Evolutionary conservation across 2,329 filamentous ascomycete species (phyloP).

Genomic region (Colletotrichum limetticola): DNA sequence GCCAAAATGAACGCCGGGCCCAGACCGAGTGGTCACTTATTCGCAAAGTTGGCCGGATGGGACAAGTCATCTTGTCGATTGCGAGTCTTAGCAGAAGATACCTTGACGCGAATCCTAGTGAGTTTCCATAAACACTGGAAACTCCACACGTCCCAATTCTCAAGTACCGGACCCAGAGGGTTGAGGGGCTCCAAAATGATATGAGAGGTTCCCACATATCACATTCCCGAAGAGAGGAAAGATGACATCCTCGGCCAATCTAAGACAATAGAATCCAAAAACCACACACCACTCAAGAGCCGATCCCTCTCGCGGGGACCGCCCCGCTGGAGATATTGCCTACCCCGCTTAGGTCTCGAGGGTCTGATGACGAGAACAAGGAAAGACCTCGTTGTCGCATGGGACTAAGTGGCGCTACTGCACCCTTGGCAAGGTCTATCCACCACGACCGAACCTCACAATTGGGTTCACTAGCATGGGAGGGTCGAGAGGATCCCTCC

Average conservation of each 20-base stretch:
- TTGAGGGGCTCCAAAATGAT: not conserved
- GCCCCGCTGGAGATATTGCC: conserved; percentile 27
- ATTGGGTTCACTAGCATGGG: conserved; percentile 21
- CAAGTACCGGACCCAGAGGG: conserved; percentile 1
- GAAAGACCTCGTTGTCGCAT: conserved; percentile 16
- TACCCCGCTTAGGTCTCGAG: conserved; percentile 22
- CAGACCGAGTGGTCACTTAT: conserved; percentile 10
- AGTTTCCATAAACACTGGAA: not conserved
- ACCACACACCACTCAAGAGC: not conserved
- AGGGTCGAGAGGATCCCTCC: conserved; percentile 1
- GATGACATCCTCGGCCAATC: conserved; percentile 9
- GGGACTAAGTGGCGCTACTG: conserved; percentile 20
- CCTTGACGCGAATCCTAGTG: not conserved
- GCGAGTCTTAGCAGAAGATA: not conserved
- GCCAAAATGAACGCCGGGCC: not conserved
- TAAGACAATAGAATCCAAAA: conserved; percentile 3
- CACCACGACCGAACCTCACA: conserved; percentile 22
- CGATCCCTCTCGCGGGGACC: not conserved
- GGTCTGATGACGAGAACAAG: conserved; percentile 24
- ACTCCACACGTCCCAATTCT: not conserved
- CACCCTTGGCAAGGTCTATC: conserved; percentile 25
- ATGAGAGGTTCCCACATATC: conserved; percentile 1
- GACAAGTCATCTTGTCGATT: not conserved
- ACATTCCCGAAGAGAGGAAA: not conserved
- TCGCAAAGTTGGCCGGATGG: not conserved